These are phyloP conservation scores for Kodamaea plutei DNA, from an alignment of 1,139 yeast species.

Conservation along the genomic window DNA sequence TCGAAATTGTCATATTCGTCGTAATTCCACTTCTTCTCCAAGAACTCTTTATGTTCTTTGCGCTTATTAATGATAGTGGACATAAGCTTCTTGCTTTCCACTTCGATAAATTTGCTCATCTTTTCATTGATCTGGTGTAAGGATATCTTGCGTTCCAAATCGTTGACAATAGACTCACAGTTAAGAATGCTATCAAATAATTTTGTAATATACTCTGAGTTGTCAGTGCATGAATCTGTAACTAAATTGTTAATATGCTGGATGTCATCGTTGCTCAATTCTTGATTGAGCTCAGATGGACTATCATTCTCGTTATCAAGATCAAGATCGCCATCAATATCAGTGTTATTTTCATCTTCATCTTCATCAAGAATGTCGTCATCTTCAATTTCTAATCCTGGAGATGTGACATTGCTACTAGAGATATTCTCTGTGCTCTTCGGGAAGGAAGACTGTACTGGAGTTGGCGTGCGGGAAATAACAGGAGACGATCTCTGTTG, in stretches of 20 bases:
- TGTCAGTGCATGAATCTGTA: conserved; percentile 6
- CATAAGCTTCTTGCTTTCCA: conserved; percentile 32
- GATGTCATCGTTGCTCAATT: conserved; percentile 1
- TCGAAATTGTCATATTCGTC: conserved; percentile 55
- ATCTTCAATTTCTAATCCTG: conserved; percentile 24
- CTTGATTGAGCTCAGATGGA: conserved; percentile 12
- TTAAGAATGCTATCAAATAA: conserved; percentile 33
- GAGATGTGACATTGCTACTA: conserved; percentile 1
- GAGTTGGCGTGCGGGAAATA: conserved; percentile 8
- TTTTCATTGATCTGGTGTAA: conserved; percentile 31
- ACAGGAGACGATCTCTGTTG: not conserved
- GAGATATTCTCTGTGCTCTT: not conserved
- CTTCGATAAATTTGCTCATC: conserved; percentile 29
- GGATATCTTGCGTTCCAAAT: conserved; percentile 42
- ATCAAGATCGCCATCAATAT: conserved; percentile 20
- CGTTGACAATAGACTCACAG: conserved; percentile 33
- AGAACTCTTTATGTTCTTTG: conserved; percentile 28
- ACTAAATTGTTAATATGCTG: conserved; percentile 5
- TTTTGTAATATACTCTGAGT: conserved; percentile 17
- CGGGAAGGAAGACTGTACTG: not conserved
- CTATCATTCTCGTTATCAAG: conserved; percentile 18
- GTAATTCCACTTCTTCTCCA: conserved; percentile 46
- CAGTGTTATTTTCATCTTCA: conserved; percentile 19
- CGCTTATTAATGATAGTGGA: conserved; percentile 32
- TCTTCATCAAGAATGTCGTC: conserved; percentile 23